Conservation (phyloP, 139 green algal species). For the Volvox reticuliferus region DNA sequence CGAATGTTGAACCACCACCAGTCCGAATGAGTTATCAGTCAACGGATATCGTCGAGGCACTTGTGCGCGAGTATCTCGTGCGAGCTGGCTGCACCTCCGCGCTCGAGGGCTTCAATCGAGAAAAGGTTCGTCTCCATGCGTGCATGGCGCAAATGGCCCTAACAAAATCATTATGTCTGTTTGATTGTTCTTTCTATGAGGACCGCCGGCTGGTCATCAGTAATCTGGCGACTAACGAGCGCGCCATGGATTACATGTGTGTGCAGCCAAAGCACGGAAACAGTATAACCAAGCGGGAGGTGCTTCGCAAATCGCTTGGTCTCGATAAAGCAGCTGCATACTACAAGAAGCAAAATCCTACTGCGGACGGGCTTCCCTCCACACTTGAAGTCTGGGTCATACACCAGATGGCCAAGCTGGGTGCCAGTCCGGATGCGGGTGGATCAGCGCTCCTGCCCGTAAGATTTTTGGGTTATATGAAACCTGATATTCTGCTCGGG, state of each 20-base stretch:
- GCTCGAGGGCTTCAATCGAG: slow-evolving; percentile 13
- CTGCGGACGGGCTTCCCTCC: not conserved
- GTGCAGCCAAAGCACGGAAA: slow-evolving; percentile 29
- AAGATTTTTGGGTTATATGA: not conserved
- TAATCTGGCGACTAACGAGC: not conserved
- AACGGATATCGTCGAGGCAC: slow-evolving; percentile 3
- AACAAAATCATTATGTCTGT: not conserved
- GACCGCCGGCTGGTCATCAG: too few species aligned
- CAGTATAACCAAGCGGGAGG: slow-evolving; percentile 39
- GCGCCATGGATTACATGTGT: not conserved
- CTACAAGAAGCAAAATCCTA: slow-evolving; percentile 35
- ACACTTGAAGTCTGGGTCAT: slow-evolving; percentile 44
- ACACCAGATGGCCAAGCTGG: slow-evolving; percentile 18
- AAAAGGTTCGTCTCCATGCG: slow-evolving; percentile 3
- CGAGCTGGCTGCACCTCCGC: not conserved
- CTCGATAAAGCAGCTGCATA: slow-evolving; percentile 25
- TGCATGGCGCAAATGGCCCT: not conserved
- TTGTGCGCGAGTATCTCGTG: slow-evolving; percentile 35
- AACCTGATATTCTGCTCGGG: too few species aligned
- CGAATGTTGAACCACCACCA: not conserved
- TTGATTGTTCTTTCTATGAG: too few species aligned
- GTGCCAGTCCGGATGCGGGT: not conserved
- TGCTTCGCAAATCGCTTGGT: slow-evolving; percentile 22
- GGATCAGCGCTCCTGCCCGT: not conserved
- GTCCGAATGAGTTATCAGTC: not conserved